A percentile compares a stretch with the other conserved stretches of the same genome.
phyloP scores from a whole-genome alignment of 257 asterid genomes.

The Gentiana macrophylla region DNA sequence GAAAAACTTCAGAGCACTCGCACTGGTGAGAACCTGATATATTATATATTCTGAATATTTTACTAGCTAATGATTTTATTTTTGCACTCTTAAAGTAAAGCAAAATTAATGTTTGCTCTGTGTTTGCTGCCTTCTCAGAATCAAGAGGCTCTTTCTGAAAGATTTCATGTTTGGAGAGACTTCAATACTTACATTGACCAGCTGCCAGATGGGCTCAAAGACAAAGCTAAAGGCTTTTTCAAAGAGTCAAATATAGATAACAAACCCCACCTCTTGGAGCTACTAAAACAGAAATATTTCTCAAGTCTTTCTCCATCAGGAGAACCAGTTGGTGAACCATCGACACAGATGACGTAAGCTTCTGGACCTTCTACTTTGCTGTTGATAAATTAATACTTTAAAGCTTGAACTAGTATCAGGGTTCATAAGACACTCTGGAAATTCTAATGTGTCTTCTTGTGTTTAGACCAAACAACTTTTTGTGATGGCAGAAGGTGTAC shows the following conservation, averaged over 20 bases:
- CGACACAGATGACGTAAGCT: constrained; percentile 98
- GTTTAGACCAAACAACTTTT: too few relatives aligned
- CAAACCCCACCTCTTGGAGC: constrained; percentile 26
- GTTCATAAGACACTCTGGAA: too few relatives aligned
- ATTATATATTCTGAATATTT: constrained; percentile 1
- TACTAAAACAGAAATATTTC: constrained; percentile 73
- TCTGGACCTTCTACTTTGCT: not conserved
- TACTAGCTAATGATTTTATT: constrained; percentile 1
- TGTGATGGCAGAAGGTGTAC: too few relatives aligned
- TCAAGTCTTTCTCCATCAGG: constrained; percentile 84
- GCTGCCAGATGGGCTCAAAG: constrained; percentile 74
- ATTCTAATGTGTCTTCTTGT: too few relatives aligned
- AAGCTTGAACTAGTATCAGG: too few relatives aligned
- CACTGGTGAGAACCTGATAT: constrained; percentile 38
- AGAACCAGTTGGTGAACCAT: constrained; percentile 99
- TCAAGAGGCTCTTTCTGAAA: constrained; percentile 54
- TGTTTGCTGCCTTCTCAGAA: constrained; percentile 29
- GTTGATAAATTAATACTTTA: too few relatives aligned
- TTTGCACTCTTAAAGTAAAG: constrained; percentile 3
- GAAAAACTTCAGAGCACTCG: constrained; percentile 70
- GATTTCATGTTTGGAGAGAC: constrained; percentile 32
- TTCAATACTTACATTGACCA: constrained; percentile 50
- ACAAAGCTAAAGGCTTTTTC: constrained; percentile 27
- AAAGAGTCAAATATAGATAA: constrained; percentile 6
- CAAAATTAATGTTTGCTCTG: not conserved